phyloP scores from a whole-genome alignment of 1,139 yeast genomes.

The Nakaseomyces bracarensis region DNA sequence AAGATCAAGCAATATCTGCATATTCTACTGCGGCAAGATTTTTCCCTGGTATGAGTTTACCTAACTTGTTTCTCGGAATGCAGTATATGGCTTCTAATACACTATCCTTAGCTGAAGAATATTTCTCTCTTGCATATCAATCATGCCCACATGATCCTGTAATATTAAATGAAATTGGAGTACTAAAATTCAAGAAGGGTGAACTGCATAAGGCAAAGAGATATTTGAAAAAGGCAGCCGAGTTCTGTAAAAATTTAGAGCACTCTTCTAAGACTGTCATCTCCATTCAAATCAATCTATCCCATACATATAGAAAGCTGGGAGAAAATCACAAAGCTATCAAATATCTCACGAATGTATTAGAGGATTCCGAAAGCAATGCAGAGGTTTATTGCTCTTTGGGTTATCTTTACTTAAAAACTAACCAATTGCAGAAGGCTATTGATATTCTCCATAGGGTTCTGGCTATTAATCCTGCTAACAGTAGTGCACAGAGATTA shows the following conservation, averaged over 20 bases:
- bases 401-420: conserved; percentile 71
- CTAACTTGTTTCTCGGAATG: conserved; percentile 89
- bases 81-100: conserved; percentile 88
- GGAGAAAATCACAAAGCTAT: conserved; percentile 60
- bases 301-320: conserved; percentile 76
- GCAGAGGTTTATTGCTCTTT: conserved; percentile 73
- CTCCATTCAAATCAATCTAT: conserved; percentile 81
- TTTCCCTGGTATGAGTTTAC: conserved; percentile 91
- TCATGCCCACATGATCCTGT: conserved; percentile 83
- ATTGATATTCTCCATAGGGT: conserved; percentile 76
- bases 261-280: conserved; percentile 80
- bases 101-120: conserved; percentile 76
- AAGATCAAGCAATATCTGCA: conserved; percentile 96
- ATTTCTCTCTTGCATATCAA: conserved; percentile 63
- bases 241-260: conserved; percentile 59
- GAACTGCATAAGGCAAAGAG: conserved; percentile 63
- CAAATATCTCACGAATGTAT: conserved; percentile 66
- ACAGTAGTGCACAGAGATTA: conserved; percentile 77
- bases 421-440: conserved; percentile 57
- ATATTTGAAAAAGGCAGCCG: conserved; percentile 63
- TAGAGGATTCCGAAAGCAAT: conserved; percentile 62
- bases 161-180: conserved; percentile 85
- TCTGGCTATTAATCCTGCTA: conserved; percentile 68
- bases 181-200: conserved; percentile 69
- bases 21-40: conserved; percentile 91